phyloP scores from a whole-genome alignment of 352 stramenopile genomes.

The Bremia lactucae region DNA sequence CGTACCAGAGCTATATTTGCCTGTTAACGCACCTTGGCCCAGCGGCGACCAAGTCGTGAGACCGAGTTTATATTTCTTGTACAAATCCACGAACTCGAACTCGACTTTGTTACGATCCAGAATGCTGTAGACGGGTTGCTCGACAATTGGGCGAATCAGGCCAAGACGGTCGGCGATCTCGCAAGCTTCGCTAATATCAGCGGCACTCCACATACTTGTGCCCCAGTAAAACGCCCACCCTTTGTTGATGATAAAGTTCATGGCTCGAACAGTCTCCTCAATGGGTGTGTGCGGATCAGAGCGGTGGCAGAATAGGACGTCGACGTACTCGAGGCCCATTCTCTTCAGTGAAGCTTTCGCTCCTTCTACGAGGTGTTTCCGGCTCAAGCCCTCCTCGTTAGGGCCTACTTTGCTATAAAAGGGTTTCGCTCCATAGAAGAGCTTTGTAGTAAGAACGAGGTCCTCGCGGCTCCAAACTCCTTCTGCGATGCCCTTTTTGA shows the following conservation, averaged over 20 bases:
- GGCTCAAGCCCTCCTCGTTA: constrained; percentile 20
- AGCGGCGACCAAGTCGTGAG: constrained; percentile 19
- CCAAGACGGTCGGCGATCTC: constrained; percentile 23
- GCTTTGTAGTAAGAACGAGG: constrained; percentile 4
- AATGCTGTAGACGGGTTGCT: constrained; percentile 52
- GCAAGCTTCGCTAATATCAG: constrained; percentile 39
- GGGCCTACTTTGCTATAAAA: background rate
- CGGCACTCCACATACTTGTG: constrained; percentile 36
- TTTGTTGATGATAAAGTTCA: constrained; percentile 4
- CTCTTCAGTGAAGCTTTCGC: constrained; percentile 30
- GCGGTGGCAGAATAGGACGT: constrained; percentile 2
- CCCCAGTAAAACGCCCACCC: constrained; percentile 14
- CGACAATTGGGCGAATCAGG: constrained; percentile 20
- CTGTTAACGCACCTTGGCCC: constrained; percentile 35
- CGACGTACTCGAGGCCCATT: constrained; percentile 11
- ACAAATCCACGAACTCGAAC: constrained; percentile 32
- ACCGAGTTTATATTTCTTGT: constrained; percentile 45
- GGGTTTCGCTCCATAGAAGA: background rate
- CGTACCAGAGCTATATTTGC: constrained; percentile 57
- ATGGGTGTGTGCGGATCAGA: constrained; percentile 12
- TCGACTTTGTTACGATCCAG: constrained; percentile 45
- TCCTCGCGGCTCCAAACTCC: constrained; percentile 16
- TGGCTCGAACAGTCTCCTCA: constrained; percentile 1
- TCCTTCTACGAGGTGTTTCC: constrained; percentile 42
- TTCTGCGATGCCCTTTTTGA: constrained; percentile 20